These are phyloP conservation scores for Entonaema liquescens DNA, from an alignment of 495 filamentous ascomycete genomes.

Conservation along the genomic window DNA sequence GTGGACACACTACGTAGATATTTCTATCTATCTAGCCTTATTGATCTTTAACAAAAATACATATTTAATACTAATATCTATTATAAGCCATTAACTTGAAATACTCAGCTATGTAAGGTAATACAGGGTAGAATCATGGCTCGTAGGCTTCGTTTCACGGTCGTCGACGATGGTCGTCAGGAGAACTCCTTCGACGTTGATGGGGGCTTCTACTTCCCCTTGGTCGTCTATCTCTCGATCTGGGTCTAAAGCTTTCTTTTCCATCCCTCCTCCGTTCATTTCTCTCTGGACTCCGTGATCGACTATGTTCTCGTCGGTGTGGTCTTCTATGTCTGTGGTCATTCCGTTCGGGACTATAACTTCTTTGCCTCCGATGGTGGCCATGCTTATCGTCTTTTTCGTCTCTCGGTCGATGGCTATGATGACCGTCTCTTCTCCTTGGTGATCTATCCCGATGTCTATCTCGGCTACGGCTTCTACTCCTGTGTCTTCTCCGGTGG, in stretches of 20 bases:
- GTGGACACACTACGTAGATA: neutral
- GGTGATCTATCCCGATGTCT: conserved; percentile 33
- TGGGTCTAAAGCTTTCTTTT: conserved; percentile 31
- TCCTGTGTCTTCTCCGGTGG: conserved; percentile 50
- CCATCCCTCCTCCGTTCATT: conserved; percentile 31
- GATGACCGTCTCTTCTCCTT: conserved; percentile 30
- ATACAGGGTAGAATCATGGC: neutral
- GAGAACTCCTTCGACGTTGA: conserved; percentile 19
- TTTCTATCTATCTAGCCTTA: neutral
- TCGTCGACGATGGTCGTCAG: conserved; percentile 11
- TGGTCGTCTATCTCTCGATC: conserved; percentile 31
- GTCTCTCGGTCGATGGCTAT: conserved; percentile 26
- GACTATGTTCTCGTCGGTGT: conserved; percentile 28
- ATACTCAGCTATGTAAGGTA: neutral
- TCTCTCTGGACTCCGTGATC: conserved; percentile 35
- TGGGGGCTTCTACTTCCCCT: conserved; percentile 42
- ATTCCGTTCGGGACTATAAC: conserved; percentile 26
- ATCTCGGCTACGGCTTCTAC: conserved; percentile 47
- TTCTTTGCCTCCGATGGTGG: conserved; percentile 27
- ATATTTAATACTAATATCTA: neutral
- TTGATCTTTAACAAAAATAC: neutral
- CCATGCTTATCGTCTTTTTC: conserved; percentile 33
- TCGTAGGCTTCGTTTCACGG: no score
- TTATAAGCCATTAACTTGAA: neutral
- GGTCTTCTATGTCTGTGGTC: conserved; percentile 17